Conservation (phyloP, 805 yeast species). For the Kregervanrija delftensis region DNA sequence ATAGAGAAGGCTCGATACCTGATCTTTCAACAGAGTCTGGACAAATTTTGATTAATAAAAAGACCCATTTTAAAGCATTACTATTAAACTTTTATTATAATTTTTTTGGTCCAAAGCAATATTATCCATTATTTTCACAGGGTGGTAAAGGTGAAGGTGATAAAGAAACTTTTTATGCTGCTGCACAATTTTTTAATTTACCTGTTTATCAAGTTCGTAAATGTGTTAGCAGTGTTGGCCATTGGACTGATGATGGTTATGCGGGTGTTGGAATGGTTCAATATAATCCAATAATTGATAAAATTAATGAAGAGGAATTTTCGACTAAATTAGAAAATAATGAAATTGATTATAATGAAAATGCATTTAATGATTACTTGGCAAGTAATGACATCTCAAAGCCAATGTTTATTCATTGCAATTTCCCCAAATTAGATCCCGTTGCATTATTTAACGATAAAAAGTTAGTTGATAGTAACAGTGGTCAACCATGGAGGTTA, state of each 20-base stretch:
- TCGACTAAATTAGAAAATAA: background rate
- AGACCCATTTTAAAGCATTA: constrained; percentile 39
- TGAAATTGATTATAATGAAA: constrained; percentile 6
- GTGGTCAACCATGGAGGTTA: constrained; percentile 20
- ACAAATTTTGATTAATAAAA: constrained; percentile 43
- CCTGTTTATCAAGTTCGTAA: constrained; percentile 44
- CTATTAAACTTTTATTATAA: constrained; percentile 47
- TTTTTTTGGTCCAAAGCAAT: constrained; percentile 42
- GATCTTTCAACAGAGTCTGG: constrained; percentile 54
- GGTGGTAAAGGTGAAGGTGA: constrained; percentile 52
- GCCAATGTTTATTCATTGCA: constrained; percentile 43
- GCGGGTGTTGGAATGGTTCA: constrained; percentile 55
- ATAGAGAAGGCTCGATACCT: constrained; percentile 45
- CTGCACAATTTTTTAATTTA: constrained; percentile 36
- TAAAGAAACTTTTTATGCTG: constrained; percentile 52
- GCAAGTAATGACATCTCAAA: constrained; percentile 16
- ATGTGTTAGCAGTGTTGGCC: constrained; percentile 44
- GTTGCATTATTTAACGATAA: constrained; percentile 29
- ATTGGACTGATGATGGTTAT: constrained; percentile 30
- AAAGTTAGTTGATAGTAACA: constrained; percentile 20
- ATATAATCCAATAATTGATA: constrained; percentile 43
- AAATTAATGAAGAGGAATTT: constrained; percentile 15
- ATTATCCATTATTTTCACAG: constrained; percentile 40
- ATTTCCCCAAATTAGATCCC: constrained; percentile 51
- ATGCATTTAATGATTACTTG: constrained; percentile 18